Evolutionary conservation across 169 alveolate genomes (phyloP).

Genomic region (Blepharisma undulans): DNA sequence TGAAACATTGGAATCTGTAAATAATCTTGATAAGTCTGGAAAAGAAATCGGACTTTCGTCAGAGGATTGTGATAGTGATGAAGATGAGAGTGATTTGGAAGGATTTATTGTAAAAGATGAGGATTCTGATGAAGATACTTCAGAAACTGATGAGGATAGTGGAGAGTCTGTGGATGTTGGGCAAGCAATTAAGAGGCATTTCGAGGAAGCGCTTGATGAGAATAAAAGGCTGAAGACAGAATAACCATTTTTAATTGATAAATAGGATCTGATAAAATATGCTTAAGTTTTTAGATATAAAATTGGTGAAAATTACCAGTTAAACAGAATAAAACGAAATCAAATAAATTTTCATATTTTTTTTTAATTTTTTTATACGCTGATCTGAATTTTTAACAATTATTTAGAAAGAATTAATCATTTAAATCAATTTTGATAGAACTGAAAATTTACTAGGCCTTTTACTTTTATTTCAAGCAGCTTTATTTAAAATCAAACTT

Average conservation of each 20-base stretch:
- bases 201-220: not conserved
- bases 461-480: too few relatives aligned
- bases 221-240: not conserved
- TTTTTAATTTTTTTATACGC: too few relatives aligned
- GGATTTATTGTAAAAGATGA: not conserved
- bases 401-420: too few relatives aligned
- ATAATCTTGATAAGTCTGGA: not conserved
- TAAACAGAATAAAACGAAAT: not conserved
- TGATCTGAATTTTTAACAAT: too few relatives aligned
- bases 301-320: not conserved
- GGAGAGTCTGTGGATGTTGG: not conserved
- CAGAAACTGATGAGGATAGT: not conserved
- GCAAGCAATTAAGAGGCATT: not conserved
- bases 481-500: too few relatives aligned
- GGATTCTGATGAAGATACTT: not conserved
- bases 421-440: too few relatives aligned
- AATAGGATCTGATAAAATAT: not conserved
- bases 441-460: too few relatives aligned
- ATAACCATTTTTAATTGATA: not conserved
- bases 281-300: not conserved
- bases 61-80: not conserved
- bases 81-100: not conserved
- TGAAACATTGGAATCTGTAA: not conserved
- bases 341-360: not conserved
- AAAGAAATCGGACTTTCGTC: not conserved